Base-by-base conservation (phyloP, 2,329 filamentous ascomycete genomes). In the Paecilomyces fulvus region DNA sequence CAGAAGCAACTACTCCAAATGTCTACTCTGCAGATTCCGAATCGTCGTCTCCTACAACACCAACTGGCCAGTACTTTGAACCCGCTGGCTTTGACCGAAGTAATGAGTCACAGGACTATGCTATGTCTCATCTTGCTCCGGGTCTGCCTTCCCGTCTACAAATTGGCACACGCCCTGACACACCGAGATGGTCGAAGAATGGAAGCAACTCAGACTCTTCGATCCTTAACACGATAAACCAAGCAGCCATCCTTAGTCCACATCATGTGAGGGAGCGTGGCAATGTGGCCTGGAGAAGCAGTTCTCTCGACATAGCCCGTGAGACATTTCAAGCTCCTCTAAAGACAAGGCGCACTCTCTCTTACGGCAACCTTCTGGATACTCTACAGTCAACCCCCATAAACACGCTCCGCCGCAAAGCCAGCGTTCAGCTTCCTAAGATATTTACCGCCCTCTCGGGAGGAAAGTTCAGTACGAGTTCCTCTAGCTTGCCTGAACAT, bases 361-460 rank as follows among this genome's bases (percentile, higher is more conserved):
- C 62, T 3, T 55, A 63, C 30, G 58, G 59, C 25, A 56, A 62
- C 37, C 58, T 59, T 33, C 51, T 10, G 14, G 37, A 43, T 9
- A 17, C 8, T 17, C 14, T 43, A 43, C 37, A 43, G 12, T 31
- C 11, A 21, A 28, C 51, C 30, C 23, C 51, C 20, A 21, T 21
- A n/a, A 52, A 31, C 12, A 55, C 55, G n/a, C 50, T 60, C n/a
- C 61, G 58, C 25, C 62, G 62, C 9, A 53, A 61, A 48, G 61
- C 63, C 37, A 55, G 62, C 4, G 55, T 62, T 12, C 61, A 63
- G 14, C 56, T 65, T 10, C 60, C 65, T 20, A 58, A 56, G 33
- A 52, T 67, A 3, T 56, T 63, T 30, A 66, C 64, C 5, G 56
- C 56, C 31, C 30, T 37, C 8, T 49, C 46, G n/a, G 50, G 33